A percentile compares a stretch with the other conserved stretches of the same genome.
phyloP scores from a whole-genome alignment of 768 basidiomycete genomes.

The Amanita subjunquillea region DNA sequence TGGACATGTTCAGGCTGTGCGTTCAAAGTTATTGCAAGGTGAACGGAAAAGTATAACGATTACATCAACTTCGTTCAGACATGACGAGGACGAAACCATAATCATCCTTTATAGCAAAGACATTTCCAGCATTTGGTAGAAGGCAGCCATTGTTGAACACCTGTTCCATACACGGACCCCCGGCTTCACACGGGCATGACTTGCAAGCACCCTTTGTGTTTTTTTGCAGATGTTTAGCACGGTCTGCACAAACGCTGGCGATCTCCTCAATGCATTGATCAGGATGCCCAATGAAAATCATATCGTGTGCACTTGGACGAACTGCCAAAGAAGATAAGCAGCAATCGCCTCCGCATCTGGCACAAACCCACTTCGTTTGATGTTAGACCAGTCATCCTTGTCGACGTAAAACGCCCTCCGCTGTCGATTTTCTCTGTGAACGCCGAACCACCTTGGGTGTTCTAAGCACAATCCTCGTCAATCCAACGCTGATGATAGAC shows the following conservation, averaged over 20 bases:
- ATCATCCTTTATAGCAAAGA: conserved; percentile 5
- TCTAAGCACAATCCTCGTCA: neutral
- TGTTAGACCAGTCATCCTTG: conserved; percentile 2
- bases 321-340: neutral
- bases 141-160: conserved; percentile 4
- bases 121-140: neutral
- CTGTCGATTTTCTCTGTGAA: neutral
- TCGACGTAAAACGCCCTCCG: conserved; percentile 1
- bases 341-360: neutral
- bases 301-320: neutral
- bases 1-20: too few species aligned
- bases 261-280: conserved; percentile 1
- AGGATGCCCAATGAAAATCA: conserved; percentile 5
- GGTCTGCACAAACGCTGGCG: neutral
- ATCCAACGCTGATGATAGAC: neutral
- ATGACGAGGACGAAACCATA: conserved; percentile 4
- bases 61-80: neutral
- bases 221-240: neutral
- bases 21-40: too few species aligned
- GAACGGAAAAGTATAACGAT: neutral
- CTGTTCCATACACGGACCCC: neutral
- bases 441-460: conserved; percentile 2
- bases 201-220: neutral
- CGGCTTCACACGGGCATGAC: neutral
- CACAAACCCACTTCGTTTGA: neutral